phyloP scores from a whole-genome alignment of 208 protist species.

The Leishmania amazonensis region DNA sequence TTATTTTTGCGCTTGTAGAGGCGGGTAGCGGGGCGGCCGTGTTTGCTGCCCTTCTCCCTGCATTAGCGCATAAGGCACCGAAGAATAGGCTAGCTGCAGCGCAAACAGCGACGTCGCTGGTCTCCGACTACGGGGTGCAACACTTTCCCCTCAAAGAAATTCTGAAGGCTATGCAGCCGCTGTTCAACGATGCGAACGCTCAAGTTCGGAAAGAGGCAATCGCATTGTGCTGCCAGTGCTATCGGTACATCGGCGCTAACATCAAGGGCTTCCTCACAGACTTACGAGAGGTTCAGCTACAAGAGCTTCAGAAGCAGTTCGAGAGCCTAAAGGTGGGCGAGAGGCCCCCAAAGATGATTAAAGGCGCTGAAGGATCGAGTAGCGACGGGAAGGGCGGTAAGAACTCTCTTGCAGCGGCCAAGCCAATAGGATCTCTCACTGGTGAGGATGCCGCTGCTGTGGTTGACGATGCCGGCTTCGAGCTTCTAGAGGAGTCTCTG shows the following conservation, averaged over 20 bases:
- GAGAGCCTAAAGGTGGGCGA: conserved; percentile 37
- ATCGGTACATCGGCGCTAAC: conserved; percentile 72
- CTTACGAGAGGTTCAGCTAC: conserved; percentile 83
- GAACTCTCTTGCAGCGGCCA: not conserved
- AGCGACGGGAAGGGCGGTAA: not conserved
- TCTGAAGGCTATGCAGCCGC: conserved; percentile 74
- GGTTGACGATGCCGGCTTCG: conserved; percentile 57
- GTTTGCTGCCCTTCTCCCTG: conserved; percentile 47
- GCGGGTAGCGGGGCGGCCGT: conserved; percentile 49
- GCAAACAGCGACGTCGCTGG: conserved; percentile 55
- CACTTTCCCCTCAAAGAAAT: conserved; percentile 69
- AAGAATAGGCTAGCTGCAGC: conserved; percentile 63
- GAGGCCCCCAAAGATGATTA: conserved; percentile 35
- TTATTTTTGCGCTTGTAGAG: conserved; percentile 55
- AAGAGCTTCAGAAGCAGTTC: conserved; percentile 87
- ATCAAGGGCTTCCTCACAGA: conserved; percentile 79
- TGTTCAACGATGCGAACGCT: conserved; percentile 83
- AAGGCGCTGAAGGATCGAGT: conserved; percentile 2
- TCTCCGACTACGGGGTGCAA: conserved; percentile 69
- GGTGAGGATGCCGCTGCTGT: conserved; percentile 19
- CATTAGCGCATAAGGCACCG: conserved; percentile 60
- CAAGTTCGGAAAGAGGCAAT: conserved; percentile 79
- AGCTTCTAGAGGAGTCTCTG: conserved; percentile 58
- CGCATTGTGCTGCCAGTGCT: conserved; percentile 80
- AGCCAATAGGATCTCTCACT: conserved; percentile 30